Evolutionary conservation across 208 protist genomes (phyloP).

Genomic region (Acanthamoeba divionensis): DNA sequence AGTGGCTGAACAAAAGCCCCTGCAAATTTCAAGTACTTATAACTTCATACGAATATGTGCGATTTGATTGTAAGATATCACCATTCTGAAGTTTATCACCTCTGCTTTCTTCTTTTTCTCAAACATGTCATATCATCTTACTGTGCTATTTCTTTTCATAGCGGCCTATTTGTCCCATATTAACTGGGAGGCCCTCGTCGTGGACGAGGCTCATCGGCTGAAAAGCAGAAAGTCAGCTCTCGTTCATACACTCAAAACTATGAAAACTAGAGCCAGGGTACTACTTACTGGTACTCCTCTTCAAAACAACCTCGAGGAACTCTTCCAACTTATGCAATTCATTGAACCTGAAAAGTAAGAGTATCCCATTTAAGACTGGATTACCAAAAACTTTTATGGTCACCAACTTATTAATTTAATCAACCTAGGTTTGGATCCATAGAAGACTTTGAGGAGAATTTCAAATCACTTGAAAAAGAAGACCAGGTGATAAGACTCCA

Average conservation of each 20-base stretch:
- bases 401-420: not conserved
- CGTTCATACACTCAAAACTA: constrained; percentile 69
- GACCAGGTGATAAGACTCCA: constrained; percentile 50
- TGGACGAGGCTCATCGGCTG: constrained; percentile 90
- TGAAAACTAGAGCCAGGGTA: constrained; percentile 73
- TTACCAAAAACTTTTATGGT: not conserved
- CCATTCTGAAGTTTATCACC: no score
- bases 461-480: constrained; percentile 25
- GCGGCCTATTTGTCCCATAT: constrained; percentile 21
- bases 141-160: not conserved
- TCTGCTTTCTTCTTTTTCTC: no score
- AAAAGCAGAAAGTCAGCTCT: constrained; percentile 84
- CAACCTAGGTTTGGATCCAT: constrained; percentile 6
- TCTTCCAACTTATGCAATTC: constrained; percentile 87
- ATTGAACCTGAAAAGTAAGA: constrained; percentile 28
- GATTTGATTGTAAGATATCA: constrained; percentile 30
- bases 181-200: constrained; percentile 62
- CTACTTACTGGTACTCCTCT: constrained; percentile 85
- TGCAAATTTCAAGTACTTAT: constrained; percentile 86
- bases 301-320: constrained; percentile 80
- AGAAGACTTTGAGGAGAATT: constrained; percentile 28
- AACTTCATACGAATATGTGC: constrained; percentile 87
- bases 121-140: not conserved
- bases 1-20: constrained; percentile 24
- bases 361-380: not conserved